These are phyloP conservation scores for Aegle marmelos DNA, from an alignment of 345 rosid genomes.

Conservation along the genomic window DNA sequence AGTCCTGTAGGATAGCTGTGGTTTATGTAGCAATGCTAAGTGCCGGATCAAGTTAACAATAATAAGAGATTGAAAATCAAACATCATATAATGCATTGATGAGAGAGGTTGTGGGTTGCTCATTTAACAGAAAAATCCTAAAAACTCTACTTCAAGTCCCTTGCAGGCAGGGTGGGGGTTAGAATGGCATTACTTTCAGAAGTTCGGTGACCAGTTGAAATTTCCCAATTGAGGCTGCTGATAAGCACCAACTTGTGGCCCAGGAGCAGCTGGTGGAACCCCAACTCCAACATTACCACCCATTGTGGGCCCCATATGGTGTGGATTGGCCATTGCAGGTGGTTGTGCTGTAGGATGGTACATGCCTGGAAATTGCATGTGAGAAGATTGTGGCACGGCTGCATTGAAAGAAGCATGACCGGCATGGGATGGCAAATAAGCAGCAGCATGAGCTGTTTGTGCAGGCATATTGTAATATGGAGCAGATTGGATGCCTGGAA, in stretches of 20 bases:
- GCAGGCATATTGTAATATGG: conserved; percentile 80
- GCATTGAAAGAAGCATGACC: conserved; percentile 77
- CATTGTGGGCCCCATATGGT: conserved; percentile 79
- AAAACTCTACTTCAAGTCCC: conserved; percentile 38
- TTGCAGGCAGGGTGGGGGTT: conserved; percentile 36
- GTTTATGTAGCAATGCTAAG: not conserved
- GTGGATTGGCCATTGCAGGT: conserved; percentile 61
- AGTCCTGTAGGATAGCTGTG: not conserved
- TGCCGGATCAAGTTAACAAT: not conserved
- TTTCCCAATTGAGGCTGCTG: conserved; percentile 92
- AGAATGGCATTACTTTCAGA: conserved; percentile 47
- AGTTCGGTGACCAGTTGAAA: conserved; percentile 86
- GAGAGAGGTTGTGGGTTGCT: conserved; percentile 21
- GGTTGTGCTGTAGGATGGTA: conserved; percentile 77
- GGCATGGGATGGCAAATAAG: conserved; percentile 75
- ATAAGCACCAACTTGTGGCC: conserved; percentile 78
- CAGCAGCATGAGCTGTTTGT: conserved; percentile 77
- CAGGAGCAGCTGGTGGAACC: conserved; percentile 63
- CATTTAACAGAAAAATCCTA: conserved; percentile 28
- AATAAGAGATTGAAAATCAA: not conserved
- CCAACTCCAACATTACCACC: conserved; percentile 84
- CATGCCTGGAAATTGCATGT: conserved; percentile 83
- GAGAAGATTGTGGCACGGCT: conserved; percentile 83
- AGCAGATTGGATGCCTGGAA: conserved; percentile 62
- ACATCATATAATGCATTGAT: conserved; percentile 20